phyloP scores from a whole-genome alignment of 1,284 basidiomycete species.

The Puccinia triticina region DNA sequence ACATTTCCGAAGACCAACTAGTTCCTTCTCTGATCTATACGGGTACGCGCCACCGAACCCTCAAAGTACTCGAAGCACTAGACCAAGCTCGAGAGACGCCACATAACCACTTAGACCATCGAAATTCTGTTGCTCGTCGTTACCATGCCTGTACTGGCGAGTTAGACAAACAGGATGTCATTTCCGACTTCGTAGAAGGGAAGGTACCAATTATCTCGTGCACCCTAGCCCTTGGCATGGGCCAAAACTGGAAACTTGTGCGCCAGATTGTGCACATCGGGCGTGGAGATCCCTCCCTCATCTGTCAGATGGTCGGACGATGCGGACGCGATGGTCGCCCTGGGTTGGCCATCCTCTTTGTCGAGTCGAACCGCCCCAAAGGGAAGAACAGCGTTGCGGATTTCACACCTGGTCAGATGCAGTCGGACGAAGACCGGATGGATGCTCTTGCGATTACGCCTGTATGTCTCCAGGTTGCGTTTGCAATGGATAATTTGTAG shows the following conservation, averaged over 20 bases:
- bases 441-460: too few relatives aligned
- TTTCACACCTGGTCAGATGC: too few relatives aligned
- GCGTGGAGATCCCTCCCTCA: too few relatives aligned
- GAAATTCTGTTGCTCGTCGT: not conserved
- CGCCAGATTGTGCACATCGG: too few relatives aligned
- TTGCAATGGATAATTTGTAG: conserved; percentile 5
- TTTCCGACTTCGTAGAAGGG: not conserved
- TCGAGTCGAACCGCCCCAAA: conserved; percentile 8
- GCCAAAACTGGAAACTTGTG: too few relatives aligned
- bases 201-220: not conserved
- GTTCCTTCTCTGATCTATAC: conserved; percentile 18
- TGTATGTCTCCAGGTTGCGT: too few relatives aligned
- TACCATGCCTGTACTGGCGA: conserved; percentile 19
- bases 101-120: not conserved
- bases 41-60: not conserved
- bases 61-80: not conserved
- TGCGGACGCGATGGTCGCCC: not conserved
- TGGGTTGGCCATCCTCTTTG: conserved; percentile 2
- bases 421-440: too few relatives aligned
- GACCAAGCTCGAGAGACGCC: not conserved
- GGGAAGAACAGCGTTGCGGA: conserved; percentile 18
- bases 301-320: conserved; percentile 28
- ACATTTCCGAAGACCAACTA: not conserved
- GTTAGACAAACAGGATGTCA: not conserved
- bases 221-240: too few relatives aligned